Evolutionary conservation across 306 rosid genomes (phyloP).

Genomic region (Fragaria ananassa): DNA sequence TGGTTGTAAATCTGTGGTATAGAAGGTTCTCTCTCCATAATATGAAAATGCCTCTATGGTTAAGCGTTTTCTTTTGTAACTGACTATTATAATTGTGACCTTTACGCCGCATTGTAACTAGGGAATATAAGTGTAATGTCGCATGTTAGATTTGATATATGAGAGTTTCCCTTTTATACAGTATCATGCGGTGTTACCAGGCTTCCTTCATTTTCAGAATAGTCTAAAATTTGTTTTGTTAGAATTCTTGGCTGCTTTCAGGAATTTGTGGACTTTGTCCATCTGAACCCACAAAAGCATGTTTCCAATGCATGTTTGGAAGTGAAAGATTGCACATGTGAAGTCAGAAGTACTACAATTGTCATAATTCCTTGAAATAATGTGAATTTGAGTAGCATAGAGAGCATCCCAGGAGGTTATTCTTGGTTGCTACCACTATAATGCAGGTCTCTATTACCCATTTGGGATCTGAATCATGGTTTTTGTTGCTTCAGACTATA

Average conservation of each 20-base stretch:
- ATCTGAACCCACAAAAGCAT: not conserved
- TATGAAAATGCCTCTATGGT: conserved; percentile 25
- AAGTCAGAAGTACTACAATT: not conserved
- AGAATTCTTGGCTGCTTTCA: not conserved
- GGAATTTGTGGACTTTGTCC: not conserved
- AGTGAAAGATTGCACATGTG: not conserved
- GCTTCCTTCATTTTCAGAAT: not conserved
- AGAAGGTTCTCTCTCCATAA: conserved; percentile 22
- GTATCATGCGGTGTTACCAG: not conserved
- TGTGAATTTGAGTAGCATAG: not conserved
- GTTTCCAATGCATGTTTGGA: not conserved
- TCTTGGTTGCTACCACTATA: no score
- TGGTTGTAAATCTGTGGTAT: conserved; percentile 42
- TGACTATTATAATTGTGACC: conserved; percentile 14
- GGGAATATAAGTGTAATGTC: not conserved
- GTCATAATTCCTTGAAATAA: not conserved
- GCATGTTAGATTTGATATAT: not conserved
- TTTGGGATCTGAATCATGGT: not conserved
- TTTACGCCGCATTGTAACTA: conserved; percentile 3
- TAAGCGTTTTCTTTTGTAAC: conserved; percentile 20
- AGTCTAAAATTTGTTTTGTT: not conserved
- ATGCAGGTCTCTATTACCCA: no score
- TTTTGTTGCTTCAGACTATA: not conserved
- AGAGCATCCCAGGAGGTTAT: not conserved
- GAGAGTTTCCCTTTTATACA: not conserved